These are phyloP conservation scores for Russula virescens DNA, from an alignment of 768 basidiomycete species.

Conservation along the genomic window DNA sequence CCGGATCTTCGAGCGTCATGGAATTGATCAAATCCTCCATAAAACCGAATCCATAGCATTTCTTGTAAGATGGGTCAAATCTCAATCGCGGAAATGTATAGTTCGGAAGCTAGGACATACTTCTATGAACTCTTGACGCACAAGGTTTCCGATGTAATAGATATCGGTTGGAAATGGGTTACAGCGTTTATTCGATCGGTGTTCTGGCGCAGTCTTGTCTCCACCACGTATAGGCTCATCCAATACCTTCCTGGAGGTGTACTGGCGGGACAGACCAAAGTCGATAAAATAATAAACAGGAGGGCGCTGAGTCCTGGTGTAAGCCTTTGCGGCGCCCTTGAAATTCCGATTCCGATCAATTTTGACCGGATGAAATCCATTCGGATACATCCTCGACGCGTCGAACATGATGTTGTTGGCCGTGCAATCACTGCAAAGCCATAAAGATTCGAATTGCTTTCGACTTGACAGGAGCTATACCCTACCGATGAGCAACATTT, in stretches of 20 bases:
- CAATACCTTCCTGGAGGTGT: constrained; percentile 27
- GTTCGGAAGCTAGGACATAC: constrained; percentile 22
- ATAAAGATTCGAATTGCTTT: neutral
- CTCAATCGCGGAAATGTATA: neutral
- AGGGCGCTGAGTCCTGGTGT: constrained; percentile 27
- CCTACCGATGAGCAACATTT: constrained; percentile 30
- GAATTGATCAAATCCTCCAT: constrained; percentile 26
- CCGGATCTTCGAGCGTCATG: constrained; percentile 29
- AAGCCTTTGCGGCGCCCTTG: constrained; percentile 24
- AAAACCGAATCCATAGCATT: constrained; percentile 26
- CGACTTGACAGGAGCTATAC: constrained; percentile 10
- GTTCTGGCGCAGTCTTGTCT: constrained; percentile 38
- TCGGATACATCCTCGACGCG: constrained; percentile 26
- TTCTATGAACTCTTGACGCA: constrained; percentile 29
- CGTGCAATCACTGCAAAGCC: constrained; percentile 14
- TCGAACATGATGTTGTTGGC: constrained; percentile 30
- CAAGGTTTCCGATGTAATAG: constrained; percentile 34
- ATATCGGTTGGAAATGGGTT: constrained; percentile 36
- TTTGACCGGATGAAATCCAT: constrained; percentile 29
- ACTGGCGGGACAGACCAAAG: constrained; percentile 28
- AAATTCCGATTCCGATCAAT: constrained; percentile 24
- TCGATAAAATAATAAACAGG: constrained; percentile 29
- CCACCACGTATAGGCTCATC: constrained; percentile 35
- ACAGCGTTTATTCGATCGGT: constrained; percentile 18
- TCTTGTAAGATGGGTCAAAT: constrained; percentile 18